Conservation (phyloP, 2,329 filamentous ascomycete genomes). For the Juglanconis oblonga region DNA sequence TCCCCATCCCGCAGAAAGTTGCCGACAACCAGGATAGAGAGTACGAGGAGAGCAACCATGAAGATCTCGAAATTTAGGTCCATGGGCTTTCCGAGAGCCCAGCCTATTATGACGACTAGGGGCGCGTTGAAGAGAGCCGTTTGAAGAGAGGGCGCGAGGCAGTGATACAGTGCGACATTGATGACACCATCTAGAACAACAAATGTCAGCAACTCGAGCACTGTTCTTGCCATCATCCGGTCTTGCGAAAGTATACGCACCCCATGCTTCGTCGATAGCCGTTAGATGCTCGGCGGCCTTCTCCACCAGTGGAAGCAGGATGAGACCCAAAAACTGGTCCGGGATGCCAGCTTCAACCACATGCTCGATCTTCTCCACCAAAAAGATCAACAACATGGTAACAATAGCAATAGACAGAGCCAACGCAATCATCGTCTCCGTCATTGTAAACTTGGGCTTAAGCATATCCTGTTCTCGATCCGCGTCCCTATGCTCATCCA, state of each 20-base stretch:
- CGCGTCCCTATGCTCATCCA: constrained; percentile 65
- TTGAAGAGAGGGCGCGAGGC: neutral
- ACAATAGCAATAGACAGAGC: constrained; percentile 64
- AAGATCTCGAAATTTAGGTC: neutral
- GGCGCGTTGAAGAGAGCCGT: neutral
- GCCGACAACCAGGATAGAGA: neutral
- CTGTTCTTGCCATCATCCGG: no score
- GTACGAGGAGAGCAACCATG: neutral
- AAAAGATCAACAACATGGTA: constrained; percentile 67
- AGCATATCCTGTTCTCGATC: constrained; percentile 58
- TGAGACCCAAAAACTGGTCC: constrained; percentile 56
- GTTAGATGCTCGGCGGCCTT: constrained; percentile 85
- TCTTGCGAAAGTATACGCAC: neutral
- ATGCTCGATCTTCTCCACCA: constrained; percentile 69
- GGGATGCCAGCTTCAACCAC: constrained; percentile 46
- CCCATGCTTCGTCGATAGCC: constrained; percentile 39
- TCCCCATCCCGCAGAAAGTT: neutral
- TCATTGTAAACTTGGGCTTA: constrained; percentile 70
- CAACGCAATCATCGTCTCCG: constrained; percentile 68
- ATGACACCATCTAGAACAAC: neutral
- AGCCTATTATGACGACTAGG: neutral
- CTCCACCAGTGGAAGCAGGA: constrained; percentile 77
- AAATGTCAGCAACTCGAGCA: neutral
- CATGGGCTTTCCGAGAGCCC: neutral
- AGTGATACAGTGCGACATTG: neutral